A percentile compares a stretch with the other conserved stretches of the same genome.
These are phyloP conservation scores for Termitomyces sp. DNA, from an alignment of 768 basidiomycete genomes.

Conservation along the genomic window DNA sequence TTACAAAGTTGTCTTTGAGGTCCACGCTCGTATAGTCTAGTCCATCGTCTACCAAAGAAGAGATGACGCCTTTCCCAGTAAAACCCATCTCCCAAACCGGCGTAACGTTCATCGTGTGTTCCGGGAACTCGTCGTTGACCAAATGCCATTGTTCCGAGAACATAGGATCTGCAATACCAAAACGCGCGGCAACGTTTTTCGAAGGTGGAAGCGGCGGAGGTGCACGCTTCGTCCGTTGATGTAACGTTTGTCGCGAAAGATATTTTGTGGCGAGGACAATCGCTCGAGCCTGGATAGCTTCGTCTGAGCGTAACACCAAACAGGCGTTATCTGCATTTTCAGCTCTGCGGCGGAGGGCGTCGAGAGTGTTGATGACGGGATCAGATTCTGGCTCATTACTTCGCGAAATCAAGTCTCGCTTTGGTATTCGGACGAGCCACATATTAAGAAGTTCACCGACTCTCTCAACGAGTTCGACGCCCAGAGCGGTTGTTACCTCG, in stretches of 20 bases:
- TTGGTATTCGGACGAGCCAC: slow-evolving; percentile 74
- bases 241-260: slow-evolving; percentile 59
- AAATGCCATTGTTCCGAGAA: slow-evolving; percentile 66
- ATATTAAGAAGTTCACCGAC: slow-evolving; percentile 78
- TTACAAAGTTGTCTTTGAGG: slow-evolving; percentile 86
- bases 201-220: slow-evolving; percentile 54
- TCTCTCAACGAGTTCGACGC: slow-evolving; percentile 84
- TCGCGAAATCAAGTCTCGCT: slow-evolving; percentile 29
- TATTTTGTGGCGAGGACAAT: slow-evolving; percentile 56
- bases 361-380: slow-evolving; percentile 46
- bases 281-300: slow-evolving; percentile 33
- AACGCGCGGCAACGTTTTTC: slow-evolving; percentile 12
- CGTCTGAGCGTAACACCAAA: slow-evolving; percentile 34
- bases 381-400: slow-evolving; percentile 32
- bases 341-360: slow-evolving; percentile 36
- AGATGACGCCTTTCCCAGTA: slow-evolving; percentile 81
- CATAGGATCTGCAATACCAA: slow-evolving; percentile 69
- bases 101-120: slow-evolving; percentile 91
- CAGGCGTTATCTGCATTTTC: slow-evolving; percentile 17
- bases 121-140: slow-evolving; percentile 45
- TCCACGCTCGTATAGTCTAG: slow-evolving; percentile 88
- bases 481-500: slow-evolving; percentile 67
- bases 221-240: slow-evolving; percentile 71
- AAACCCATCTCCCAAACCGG: slow-evolving; percentile 88
- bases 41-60: slow-evolving; percentile 93